These are phyloP conservation scores for Austroboletus niveus DNA, from an alignment of 1,284 basidiomycete genomes.

Conservation along the genomic window DNA sequence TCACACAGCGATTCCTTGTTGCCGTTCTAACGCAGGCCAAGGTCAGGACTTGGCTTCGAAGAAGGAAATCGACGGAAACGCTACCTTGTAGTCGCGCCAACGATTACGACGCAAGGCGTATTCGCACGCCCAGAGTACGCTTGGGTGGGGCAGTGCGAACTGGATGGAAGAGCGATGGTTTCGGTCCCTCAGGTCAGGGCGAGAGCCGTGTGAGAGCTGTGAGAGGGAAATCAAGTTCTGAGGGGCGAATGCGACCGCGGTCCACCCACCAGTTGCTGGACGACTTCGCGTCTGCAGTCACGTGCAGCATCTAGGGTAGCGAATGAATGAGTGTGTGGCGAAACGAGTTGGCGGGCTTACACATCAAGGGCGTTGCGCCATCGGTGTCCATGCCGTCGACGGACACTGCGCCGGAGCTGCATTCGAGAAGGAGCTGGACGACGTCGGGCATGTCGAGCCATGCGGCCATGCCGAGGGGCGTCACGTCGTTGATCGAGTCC, in stretches of 20 bases:
- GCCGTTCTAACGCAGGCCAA: slow-evolving; percentile 24
- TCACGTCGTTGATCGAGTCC: slow-evolving; percentile 62
- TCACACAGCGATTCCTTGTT: slow-evolving; percentile 28
- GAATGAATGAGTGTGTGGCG: slow-evolving; percentile 11
- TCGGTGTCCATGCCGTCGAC: slow-evolving; percentile 70
- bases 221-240: slow-evolving; percentile 3
- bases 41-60: neutral
- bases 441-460: slow-evolving; percentile 64
- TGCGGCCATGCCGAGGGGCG: slow-evolving; percentile 70
- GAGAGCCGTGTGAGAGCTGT: slow-evolving; percentile 63
- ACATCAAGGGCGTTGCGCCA: slow-evolving; percentile 76
- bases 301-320: slow-evolving; percentile 60
- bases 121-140: slow-evolving; percentile 67
- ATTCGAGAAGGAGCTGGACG: slow-evolving; percentile 58
- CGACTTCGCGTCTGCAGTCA: slow-evolving; percentile 63
- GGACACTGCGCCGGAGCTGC: slow-evolving; percentile 55
- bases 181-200: slow-evolving; percentile 66
- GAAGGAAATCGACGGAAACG: neutral
- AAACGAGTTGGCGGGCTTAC: slow-evolving; percentile 44
- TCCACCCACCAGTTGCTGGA: slow-evolving; percentile 54
- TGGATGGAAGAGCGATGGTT: slow-evolving; percentile 69
- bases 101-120: slow-evolving; percentile 57
- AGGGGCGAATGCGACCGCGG: neutral
- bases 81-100: slow-evolving; percentile 54
- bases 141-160: slow-evolving; percentile 58